These are phyloP conservation scores for Coccomyxa subellipsoidea DNA, from an alignment of 163 green algal genomes.

Conservation along the genomic window DNA sequence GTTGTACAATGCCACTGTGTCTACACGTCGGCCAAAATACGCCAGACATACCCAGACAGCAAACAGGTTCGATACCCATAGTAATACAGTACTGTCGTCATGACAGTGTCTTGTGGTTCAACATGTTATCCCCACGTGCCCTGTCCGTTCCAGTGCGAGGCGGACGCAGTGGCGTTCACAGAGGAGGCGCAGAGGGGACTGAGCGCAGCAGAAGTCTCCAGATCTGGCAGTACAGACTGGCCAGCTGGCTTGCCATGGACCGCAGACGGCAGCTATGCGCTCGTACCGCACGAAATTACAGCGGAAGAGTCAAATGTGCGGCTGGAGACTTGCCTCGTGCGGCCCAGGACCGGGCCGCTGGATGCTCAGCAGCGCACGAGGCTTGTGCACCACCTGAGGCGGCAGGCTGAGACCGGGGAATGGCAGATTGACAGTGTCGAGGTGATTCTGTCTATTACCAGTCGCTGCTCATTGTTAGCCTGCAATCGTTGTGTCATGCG, in stretches of 20 bases:
- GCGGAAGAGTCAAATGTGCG: not conserved
- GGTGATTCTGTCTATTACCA: constrained; percentile 31
- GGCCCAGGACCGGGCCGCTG: not conserved
- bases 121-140: too few species aligned
- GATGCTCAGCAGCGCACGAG: not conserved
- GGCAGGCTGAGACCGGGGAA: not conserved
- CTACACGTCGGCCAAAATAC: too few species aligned
- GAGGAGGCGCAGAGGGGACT: constrained; percentile 33
- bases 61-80: too few species aligned
- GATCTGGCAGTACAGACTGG: not conserved
- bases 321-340: not conserved
- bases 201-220: not conserved
- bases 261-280: constrained; percentile 15
- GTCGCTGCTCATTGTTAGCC: constrained; percentile 29
- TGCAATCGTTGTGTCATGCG: constrained; percentile 22
- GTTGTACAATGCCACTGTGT: too few species aligned
- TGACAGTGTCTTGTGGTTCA: too few species aligned
- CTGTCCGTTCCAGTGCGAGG: constrained; percentile 51
- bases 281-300: not conserved
- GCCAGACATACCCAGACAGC: too few species aligned
- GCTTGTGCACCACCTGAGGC: constrained; percentile 10
- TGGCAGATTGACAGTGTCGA: constrained; percentile 7
- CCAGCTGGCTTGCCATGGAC: not conserved
- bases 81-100: too few species aligned
- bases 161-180: constrained; percentile 70